These are phyloP conservation scores for Tremellales sp. DNA, from an alignment of 1,284 basidiomycete genomes.

Conservation along the genomic window DNA sequence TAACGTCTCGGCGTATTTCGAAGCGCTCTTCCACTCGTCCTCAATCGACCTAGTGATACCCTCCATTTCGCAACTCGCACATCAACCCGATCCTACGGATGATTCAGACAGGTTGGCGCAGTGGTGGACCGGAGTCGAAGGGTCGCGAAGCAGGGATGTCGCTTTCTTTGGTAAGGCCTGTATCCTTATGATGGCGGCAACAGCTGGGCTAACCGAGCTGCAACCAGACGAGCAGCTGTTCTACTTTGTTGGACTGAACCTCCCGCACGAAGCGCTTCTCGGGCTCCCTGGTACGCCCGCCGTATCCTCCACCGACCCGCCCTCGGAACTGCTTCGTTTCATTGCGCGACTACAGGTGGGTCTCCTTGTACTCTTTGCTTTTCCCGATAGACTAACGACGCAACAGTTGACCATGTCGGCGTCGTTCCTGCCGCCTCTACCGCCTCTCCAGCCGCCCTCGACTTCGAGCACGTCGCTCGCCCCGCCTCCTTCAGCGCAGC, in stretches of 20 bases:
- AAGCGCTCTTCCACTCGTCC: constrained; percentile 63
- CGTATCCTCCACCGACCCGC: constrained; percentile 47
- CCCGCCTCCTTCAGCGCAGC: constrained; percentile 36
- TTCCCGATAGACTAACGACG: background rate
- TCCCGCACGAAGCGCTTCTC: constrained; percentile 48
- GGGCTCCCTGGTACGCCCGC: constrained; percentile 7
- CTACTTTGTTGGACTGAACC: constrained; percentile 58
- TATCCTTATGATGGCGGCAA: constrained; percentile 6
- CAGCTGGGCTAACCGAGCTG: constrained; percentile 2
- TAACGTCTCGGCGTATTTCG: constrained; percentile 50
- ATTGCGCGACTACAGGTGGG: constrained; percentile 68
- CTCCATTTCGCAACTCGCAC: constrained; percentile 56
- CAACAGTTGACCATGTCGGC: constrained; percentile 71
- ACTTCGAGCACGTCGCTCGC: constrained; percentile 49
- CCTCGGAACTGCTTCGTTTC: constrained; percentile 59
- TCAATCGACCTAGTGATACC: constrained; percentile 64
- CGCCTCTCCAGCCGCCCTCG: constrained; percentile 13
- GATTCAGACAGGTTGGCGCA: constrained; percentile 49
- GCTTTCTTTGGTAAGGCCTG: constrained; percentile 64
- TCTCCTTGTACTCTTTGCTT: constrained; percentile 57
- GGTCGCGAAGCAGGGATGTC: constrained; percentile 49
- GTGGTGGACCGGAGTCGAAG: constrained; percentile 55
- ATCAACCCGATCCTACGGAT: constrained; percentile 51
- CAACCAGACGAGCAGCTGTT: constrained; percentile 66
- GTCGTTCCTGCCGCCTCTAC: constrained; percentile 65